These are phyloP conservation scores for Erodium texanum DNA, from an alignment of 441 rosid species.

Conservation along the genomic window DNA sequence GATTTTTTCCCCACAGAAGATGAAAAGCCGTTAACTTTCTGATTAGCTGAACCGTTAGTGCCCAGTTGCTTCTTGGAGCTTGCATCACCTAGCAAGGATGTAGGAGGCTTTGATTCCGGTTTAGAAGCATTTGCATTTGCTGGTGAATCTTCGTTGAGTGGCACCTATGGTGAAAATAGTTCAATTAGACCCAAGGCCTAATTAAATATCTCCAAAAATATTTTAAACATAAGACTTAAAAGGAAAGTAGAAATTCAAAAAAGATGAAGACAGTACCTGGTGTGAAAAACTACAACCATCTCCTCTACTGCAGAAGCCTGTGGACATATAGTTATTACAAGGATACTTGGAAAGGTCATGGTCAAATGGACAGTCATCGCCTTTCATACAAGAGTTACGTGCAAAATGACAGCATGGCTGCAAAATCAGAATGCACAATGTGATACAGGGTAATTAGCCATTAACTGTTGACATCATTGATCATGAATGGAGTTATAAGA, in stretches of 20 bases:
- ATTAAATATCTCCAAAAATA: background rate
- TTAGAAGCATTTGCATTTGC: constrained; percentile 25
- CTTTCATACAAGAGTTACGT: constrained; percentile 80
- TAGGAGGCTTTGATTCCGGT: constrained; percentile 18
- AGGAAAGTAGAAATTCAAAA: constrained; percentile 6
- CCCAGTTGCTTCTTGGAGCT: constrained; percentile 24
- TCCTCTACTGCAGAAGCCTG: constrained; percentile 68
- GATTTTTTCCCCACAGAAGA: constrained; percentile 10
- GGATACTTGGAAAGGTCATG: constrained; percentile 82
- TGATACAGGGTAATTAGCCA: constrained; percentile 9
- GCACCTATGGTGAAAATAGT: constrained; percentile 22
- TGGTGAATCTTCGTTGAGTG: constrained; percentile 28
- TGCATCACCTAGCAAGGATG: constrained; percentile 19
- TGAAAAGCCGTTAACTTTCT: constrained; percentile 22
- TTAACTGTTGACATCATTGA: background rate
- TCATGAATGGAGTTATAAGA: constrained; percentile 6
- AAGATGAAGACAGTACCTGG: constrained; percentile 41
- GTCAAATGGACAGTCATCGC: constrained; percentile 82
- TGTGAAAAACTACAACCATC: constrained; percentile 73
- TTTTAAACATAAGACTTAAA: background rate
- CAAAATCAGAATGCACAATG: constrained; percentile 24
- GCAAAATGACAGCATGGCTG: constrained; percentile 92
- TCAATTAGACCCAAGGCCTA: constrained; percentile 9
- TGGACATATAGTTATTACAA: constrained; percentile 42
- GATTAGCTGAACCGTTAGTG: constrained; percentile 21